Base-by-base conservation (phyloP, 805 yeast species). In the Yarrowia yakushimensis region DNA sequence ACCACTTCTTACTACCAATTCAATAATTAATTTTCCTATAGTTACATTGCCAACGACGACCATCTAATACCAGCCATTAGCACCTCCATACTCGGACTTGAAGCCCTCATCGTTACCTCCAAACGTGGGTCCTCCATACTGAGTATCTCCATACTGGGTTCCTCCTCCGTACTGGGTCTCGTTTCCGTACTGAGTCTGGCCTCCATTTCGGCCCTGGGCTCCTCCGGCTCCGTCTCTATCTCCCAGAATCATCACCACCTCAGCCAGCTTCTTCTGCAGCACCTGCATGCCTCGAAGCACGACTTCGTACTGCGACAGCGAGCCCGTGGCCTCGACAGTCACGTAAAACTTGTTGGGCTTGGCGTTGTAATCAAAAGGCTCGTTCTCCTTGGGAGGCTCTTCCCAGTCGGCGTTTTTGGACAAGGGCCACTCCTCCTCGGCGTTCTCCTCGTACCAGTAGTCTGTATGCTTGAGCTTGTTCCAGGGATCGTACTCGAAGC, bases 401-500 rank as follows among this genome's bases (percentile, higher is more conserved):
- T 94, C 99, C 86, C 93, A 94, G 70, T 90, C 96, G 68, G 96
- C 85, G 75, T 94, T 93, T 67, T 83, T 82, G 42, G 90, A 82
- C 66, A 81, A 81, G 36, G 99, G 99, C 99, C 99, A 94, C 78
- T 94, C 99, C 48, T 80, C 82, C 39, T 84, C 90, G 33, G 89
- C 87, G 71, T 85, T 88, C 66, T 85, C 93, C 76, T 94, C 99
- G 73, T 87, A 90, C 99, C 99, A 94, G 72, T 83, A 89, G 69
- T 91, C 97, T 0, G 99, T 94, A 73, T 94, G 99, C 72, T 88
- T 87, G 70, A 94, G 81, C 76, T 93, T 94, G 76, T 94, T 94
- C 96, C 97, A 93, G n/a, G 99, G 99, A 71, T 93, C 99, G 72
- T 93, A 93, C 74, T 93, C 99, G 70, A 93, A 93, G 18, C 96